Evolutionary conservation across 305 asterid species (phyloP).

Genomic region (Fraxinus albicans): DNA sequence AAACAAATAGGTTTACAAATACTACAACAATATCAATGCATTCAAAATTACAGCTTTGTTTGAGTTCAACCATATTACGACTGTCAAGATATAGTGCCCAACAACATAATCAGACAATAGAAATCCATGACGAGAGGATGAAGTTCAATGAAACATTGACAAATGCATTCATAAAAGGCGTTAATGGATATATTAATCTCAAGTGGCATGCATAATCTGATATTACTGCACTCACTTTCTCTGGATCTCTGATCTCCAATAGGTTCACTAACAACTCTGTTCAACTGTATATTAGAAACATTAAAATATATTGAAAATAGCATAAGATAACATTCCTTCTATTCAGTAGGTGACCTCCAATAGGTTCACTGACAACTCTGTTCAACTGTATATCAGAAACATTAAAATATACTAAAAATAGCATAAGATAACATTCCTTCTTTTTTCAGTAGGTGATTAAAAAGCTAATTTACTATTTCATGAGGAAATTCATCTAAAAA

Average conservation of each 20-base stretch:
- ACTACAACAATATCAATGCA: background rate
- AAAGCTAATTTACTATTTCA: too few relatives aligned
- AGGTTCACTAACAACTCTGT: slow-evolving; percentile 57
- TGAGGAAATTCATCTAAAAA: too few relatives aligned
- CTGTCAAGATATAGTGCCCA: background rate
- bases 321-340: slow-evolving; percentile 11
- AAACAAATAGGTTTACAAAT: background rate
- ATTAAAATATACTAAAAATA: too few relatives aligned
- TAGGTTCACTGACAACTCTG: too few relatives aligned
- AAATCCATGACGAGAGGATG: background rate
- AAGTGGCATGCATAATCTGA: background rate
- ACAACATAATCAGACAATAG: background rate
- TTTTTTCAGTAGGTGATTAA: too few relatives aligned
- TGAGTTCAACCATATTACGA: background rate
- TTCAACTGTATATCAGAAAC: too few relatives aligned
- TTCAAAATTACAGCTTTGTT: background rate
- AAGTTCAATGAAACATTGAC: background rate
- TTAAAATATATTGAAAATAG: background rate
- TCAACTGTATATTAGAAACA: slow-evolving; percentile 52
- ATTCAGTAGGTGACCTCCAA: background rate
- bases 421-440: too few relatives aligned
- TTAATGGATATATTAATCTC: background rate
- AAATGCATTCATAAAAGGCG: slow-evolving; percentile 3
- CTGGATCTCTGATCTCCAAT: slow-evolving; percentile 69
- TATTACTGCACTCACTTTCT: slow-evolving; percentile 64